Evolutionary conservation across 2,329 filamentous ascomycete species (phyloP).

Genomic region (Diaporthe destruens): DNA sequence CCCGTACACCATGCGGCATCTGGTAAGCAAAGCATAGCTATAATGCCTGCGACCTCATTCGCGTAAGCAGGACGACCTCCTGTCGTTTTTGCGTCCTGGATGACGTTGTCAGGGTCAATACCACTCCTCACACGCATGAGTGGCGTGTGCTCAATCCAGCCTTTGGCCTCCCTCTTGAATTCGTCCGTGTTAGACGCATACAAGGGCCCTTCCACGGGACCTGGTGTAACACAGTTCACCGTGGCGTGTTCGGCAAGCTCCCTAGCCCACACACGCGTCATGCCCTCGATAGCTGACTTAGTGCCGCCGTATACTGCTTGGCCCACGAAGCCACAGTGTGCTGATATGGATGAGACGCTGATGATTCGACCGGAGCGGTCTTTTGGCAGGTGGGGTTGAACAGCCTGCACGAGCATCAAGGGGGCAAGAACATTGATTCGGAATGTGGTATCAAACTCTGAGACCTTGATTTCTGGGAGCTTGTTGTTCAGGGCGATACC

Average conservation of each 20-base stretch:
- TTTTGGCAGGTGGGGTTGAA: slow-evolving; percentile 74
- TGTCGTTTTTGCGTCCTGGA: slow-evolving; percentile 68
- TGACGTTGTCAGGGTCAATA: slow-evolving; percentile 72
- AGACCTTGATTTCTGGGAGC: slow-evolving; percentile 71
- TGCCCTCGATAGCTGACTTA: slow-evolving; percentile 70
- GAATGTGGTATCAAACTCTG: slow-evolving; percentile 79
- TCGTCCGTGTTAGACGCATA: slow-evolving; percentile 59
- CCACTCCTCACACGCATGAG: slow-evolving; percentile 71
- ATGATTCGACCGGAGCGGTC: slow-evolving; percentile 73
- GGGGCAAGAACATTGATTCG: slow-evolving; percentile 86
- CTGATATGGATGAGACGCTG: slow-evolving; percentile 67
- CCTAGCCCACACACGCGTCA: slow-evolving; percentile 70
- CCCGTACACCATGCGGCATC: slow-evolving; percentile 85
- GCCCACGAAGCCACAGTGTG: slow-evolving; percentile 63
- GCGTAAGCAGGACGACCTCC: slow-evolving; percentile 74
- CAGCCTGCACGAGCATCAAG: slow-evolving; percentile 81
- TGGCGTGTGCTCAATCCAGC: slow-evolving; percentile 67
- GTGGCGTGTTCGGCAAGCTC: slow-evolving; percentile 66
- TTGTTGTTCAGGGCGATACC: slow-evolving; percentile 76
- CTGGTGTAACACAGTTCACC: slow-evolving; percentile 70
- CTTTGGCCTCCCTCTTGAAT: slow-evolving; percentile 57
- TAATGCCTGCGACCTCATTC: slow-evolving; percentile 79
- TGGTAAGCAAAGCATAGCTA: slow-evolving; percentile 79
- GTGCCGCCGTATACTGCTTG: slow-evolving; percentile 69
- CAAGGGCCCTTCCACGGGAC: slow-evolving; percentile 67